phyloP scores from a whole-genome alignment of 495 filamentous ascomycete species.

The Aspergillus avenaceus region DNA sequence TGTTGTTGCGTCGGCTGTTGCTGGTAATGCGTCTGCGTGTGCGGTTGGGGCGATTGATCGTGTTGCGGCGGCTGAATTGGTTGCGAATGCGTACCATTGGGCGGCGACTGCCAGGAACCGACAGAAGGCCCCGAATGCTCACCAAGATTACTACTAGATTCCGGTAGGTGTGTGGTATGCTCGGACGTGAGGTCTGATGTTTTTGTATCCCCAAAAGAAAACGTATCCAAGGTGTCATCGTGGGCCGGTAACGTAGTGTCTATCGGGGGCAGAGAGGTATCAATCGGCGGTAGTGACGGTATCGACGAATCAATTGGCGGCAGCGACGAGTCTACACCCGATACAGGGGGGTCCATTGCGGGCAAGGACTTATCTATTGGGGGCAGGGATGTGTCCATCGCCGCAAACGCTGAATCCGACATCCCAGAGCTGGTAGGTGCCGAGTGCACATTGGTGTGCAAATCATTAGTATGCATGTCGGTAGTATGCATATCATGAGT shows the following conservation, averaged over 20 bases:
- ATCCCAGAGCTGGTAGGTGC: slow-evolving; percentile 16
- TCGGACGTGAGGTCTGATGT: slow-evolving; percentile 11
- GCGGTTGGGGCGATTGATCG: background rate
- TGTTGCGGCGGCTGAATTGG: slow-evolving; percentile 1
- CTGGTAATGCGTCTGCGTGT: slow-evolving; percentile 9
- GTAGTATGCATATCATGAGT: background rate
- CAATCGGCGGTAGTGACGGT: slow-evolving; percentile 23
- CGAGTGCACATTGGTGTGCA: slow-evolving; percentile 12
- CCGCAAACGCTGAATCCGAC: slow-evolving; percentile 17
- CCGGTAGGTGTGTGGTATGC: slow-evolving; percentile 1
- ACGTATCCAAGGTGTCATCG: slow-evolving; percentile 25
- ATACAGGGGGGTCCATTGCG: slow-evolving; percentile 22
- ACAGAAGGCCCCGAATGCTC: slow-evolving; percentile 10
- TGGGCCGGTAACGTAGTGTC: slow-evolving; percentile 32
- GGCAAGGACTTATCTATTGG: slow-evolving; percentile 38
- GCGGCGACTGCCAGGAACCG: slow-evolving; percentile 17
- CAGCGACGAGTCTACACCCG: slow-evolving; percentile 20
- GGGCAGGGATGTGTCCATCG: slow-evolving; percentile 30
- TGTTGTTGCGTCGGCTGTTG: slow-evolving; percentile 10
- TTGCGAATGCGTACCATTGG: slow-evolving; percentile 31
- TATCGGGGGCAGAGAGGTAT: slow-evolving; percentile 28
- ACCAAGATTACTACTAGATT: slow-evolving; percentile 19
- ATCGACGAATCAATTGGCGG: slow-evolving; percentile 31
- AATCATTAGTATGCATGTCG: background rate
- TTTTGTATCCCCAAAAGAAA: slow-evolving; percentile 58